Base-by-base conservation (phyloP, 768 basidiomycete species). In the Thelephora ganbajun region DNA sequence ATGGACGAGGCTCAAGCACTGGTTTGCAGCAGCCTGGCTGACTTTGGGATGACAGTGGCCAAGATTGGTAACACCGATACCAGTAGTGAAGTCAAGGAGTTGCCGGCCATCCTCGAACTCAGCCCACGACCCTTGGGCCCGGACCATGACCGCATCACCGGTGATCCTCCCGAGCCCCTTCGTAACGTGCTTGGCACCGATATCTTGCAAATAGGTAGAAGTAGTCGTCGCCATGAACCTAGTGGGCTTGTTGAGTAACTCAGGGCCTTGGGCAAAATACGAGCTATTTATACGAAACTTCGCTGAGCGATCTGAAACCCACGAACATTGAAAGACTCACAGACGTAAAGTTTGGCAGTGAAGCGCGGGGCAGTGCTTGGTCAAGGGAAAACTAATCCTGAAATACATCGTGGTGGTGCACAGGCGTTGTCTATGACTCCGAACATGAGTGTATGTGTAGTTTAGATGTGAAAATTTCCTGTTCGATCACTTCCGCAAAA, bases 1-100 rank as follows among this genome's bases (percentile, higher is more conserved):
- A 53, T 90, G 87, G 3, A 89, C 83, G 43, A 89, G 69, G 26
- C 74, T 74, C 69, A 80, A 73, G 60, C 85, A 88, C 60, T 96
- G 90, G 43, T 87, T 76, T n/a, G 87, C 87, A 0, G 89, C 90
- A 11, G 89, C 89, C 54, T 77, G 72, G 67, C 85, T 89, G 53
- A 93, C 77, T 59, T 76, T 79, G 0, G 87, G 87, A 61, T 94
- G 86, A 53, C 83, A 89, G 61, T 93, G 91, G 5, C 87, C 89
- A 14, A 93, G 71, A 61, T 77, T 80, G 1, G 87, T 86, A 2
- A 94, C 91, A 23, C 86, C 88, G 53, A 89, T 93, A 9, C 91
- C 91, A 56, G 75, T 76, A 11, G 84, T 90, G 57, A 93, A 92
- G 61, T 96, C 92, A 44, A 96, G 69, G 58, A 85, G 59, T 56